A percentile compares a stretch with the other conserved stretches of the same genome.
Conservation (phyloP, 2,329 filamentous ascomycete genomes). For the Orbilia quercus region DNA sequence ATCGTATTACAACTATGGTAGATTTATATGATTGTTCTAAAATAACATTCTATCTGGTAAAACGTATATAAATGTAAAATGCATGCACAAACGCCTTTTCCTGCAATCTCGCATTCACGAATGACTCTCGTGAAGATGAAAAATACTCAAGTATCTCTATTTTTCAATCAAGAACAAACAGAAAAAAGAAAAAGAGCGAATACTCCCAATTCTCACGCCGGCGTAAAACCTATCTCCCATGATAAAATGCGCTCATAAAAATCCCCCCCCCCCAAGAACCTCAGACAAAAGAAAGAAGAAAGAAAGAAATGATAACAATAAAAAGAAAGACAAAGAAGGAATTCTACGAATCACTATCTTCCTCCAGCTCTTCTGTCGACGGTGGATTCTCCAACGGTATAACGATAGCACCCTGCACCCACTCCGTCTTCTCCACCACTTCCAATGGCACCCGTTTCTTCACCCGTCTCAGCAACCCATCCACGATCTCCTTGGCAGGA, state of each 20-base stretch:
- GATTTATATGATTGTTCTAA: too few relatives aligned
- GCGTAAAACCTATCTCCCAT: constrained; percentile 21
- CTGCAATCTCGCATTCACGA: not conserved
- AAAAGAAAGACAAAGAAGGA: not conserved
- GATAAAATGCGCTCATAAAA: constrained; percentile 5
- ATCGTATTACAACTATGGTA: too few relatives aligned
- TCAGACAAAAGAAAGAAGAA: constrained; percentile 4
- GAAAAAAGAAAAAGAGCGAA: constrained; percentile 23
- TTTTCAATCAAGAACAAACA: constrained; percentile 1
- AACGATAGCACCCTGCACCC: constrained; percentile 79
- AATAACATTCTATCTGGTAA: too few relatives aligned
- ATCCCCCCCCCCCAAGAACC: constrained; percentile 6
- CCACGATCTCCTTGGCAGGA: constrained; percentile 83
- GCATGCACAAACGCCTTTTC: too few relatives aligned
- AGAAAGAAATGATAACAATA: not conserved
- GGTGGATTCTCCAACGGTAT: constrained; percentile 45
- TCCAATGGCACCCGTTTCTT: constrained; percentile 80
- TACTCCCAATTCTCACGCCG: constrained; percentile 41
- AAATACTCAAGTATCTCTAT: not conserved
- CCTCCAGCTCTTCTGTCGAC: constrained; percentile 52
- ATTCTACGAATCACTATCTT: constrained; percentile 21
- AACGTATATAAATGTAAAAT: too few relatives aligned
- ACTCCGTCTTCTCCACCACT: constrained; percentile 77
- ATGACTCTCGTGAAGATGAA: not conserved
- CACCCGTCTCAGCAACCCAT: constrained; percentile 83